Conservation (phyloP, 306 rosid genomes). For the Gynostemma pentaphyllum region DNA sequence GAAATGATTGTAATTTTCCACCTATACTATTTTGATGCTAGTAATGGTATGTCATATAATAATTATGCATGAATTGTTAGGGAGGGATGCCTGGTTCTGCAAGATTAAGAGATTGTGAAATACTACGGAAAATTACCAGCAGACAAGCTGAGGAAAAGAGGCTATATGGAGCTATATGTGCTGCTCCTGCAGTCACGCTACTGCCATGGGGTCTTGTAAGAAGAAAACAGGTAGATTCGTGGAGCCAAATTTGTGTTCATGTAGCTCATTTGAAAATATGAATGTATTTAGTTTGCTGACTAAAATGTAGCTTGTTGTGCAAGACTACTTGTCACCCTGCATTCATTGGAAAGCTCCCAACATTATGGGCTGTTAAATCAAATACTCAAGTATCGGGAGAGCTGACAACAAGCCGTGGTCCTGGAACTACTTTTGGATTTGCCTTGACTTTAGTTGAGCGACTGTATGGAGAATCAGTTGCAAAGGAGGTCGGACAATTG, state of each 20-base stretch:
- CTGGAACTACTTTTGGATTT: slow-evolving; percentile 74
- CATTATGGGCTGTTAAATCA: slow-evolving; percentile 90
- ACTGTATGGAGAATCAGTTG: slow-evolving; percentile 68
- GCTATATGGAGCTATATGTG: slow-evolving; percentile 88
- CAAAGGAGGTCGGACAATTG: slow-evolving; percentile 52
- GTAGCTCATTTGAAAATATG: slow-evolving; percentile 9
- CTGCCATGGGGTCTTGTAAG: slow-evolving; percentile 92
- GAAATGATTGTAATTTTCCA: background rate
- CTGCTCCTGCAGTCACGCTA: slow-evolving; percentile 93
- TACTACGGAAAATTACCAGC: slow-evolving; percentile 53
- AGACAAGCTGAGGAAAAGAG: slow-evolving; percentile 72
- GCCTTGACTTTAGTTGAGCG: slow-evolving; percentile 76
- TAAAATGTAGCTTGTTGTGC: slow-evolving; percentile 35
- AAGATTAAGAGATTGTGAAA: slow-evolving; percentile 67
- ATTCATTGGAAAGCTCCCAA: slow-evolving; percentile 75
- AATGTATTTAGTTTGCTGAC: slow-evolving; percentile 29
- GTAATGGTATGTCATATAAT: background rate
- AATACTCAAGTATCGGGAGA: slow-evolving; percentile 75
- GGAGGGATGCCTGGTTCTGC: slow-evolving; percentile 99
- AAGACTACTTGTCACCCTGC: slow-evolving; percentile 95
- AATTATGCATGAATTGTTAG: slow-evolving; percentile 19
- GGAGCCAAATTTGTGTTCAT: background rate
- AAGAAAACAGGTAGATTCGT: slow-evolving; percentile 52
- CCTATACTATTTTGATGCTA: background rate
- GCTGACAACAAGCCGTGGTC: slow-evolving; percentile 93